Percentiles rank a stretch among this genome's conserved stretches.
These are phyloP conservation scores for Pythium sukuiense DNA, from an alignment of 352 stramenopile species.

Conservation along the genomic window DNA sequence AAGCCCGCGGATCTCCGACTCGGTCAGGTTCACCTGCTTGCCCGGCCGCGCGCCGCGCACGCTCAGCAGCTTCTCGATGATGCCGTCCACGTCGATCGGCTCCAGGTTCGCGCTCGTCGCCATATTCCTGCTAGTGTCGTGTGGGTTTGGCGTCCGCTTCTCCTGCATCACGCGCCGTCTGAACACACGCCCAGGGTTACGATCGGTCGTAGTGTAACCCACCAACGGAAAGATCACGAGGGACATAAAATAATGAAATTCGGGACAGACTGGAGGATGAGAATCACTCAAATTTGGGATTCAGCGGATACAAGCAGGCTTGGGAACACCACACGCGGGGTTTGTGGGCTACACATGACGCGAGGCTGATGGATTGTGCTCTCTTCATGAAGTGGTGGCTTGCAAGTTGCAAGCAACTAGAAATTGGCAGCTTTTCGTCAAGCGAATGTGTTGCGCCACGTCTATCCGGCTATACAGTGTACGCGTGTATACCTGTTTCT, in stretches of 20 bases:
- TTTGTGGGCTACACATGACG: too few species aligned
- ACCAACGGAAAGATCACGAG: background rate
- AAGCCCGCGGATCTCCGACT: conserved; percentile 92
- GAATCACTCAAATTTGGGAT: background rate
- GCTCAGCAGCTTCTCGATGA: conserved; percentile 91
- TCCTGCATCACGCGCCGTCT: background rate
- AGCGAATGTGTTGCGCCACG: background rate
- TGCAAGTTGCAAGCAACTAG: too few species aligned
- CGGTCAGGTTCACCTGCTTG: conserved; percentile 88
- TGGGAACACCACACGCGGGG: too few species aligned
- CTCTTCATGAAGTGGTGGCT: too few species aligned
- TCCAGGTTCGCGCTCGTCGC: conserved; percentile 44
- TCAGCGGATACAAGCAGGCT: too few species aligned
- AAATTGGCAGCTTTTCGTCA: background rate
- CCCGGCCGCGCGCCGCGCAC: conserved; percentile 86
- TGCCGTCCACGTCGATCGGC: conserved; percentile 81
- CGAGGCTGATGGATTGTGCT: too few species aligned
- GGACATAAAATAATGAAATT: background rate
- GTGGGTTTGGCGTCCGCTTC: too few species aligned
- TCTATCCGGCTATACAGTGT: background rate
- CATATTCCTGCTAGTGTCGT: background rate
- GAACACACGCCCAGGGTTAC: background rate
- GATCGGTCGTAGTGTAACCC: too few species aligned
- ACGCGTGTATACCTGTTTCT: background rate
- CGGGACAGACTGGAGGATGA: background rate